Conservation (phyloP, 139 green algal species). For the Pedinophyceae sp. region DNA sequence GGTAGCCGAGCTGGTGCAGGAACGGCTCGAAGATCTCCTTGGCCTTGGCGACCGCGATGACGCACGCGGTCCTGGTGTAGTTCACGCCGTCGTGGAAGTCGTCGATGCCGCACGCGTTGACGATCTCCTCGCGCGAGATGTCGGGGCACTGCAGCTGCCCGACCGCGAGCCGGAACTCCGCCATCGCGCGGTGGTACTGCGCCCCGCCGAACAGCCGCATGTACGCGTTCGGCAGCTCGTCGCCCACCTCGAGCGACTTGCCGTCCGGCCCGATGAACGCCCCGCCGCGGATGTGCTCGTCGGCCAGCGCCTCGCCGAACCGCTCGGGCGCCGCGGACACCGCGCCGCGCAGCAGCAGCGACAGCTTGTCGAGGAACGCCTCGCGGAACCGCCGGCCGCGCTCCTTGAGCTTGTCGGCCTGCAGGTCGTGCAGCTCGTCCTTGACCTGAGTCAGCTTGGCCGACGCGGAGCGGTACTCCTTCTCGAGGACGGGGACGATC, state of each 20-base stretch:
- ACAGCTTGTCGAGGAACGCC: constrained; percentile 64
- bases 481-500: constrained; percentile 82
- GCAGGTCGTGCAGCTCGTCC: constrained; percentile 3
- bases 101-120: constrained; percentile 89
- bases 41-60: constrained; percentile 75
- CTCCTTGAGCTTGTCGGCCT: constrained; percentile 17
- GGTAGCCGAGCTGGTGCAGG: constrained; percentile 79
- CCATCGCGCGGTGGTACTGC: constrained; percentile 87
- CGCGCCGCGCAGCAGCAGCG: constrained; percentile 63
- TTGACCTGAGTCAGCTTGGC: constrained; percentile 19
- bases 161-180: constrained; percentile 22
- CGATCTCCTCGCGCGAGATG: constrained; percentile 75
- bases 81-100: constrained; percentile 91
- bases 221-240: constrained; percentile 59
- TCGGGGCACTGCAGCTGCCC: constrained; percentile 49
- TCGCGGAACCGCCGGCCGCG: constrained; percentile 60
- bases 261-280: constrained; percentile 53
- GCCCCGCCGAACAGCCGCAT: constrained; percentile 91
- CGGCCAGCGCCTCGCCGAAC: constrained; percentile 85
- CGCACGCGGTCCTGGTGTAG: constrained; percentile 83
- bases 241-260: constrained; percentile 24
- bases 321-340: constrained; percentile 52
- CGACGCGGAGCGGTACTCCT: constrained; percentile 50
- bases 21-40: constrained; percentile 79
- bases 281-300: constrained; percentile 78